Conservation (phyloP, 371 early-diverging fungal species). For the Umbelopsis sp. region DNA sequence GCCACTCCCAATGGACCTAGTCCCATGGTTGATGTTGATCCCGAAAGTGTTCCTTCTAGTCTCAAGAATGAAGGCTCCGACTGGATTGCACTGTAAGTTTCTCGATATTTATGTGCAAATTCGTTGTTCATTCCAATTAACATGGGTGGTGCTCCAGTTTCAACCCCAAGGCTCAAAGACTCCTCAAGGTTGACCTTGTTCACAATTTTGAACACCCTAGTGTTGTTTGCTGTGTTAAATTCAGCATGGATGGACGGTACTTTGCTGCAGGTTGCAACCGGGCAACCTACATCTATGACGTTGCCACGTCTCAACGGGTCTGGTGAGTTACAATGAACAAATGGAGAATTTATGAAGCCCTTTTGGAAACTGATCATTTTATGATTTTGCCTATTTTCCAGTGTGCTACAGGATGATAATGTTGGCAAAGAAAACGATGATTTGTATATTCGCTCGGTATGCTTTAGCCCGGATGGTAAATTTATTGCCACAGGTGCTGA, state of each 20-base stretch:
- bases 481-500: slow-evolving; percentile 97
- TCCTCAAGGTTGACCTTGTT: slow-evolving; percentile 78
- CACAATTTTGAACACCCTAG: slow-evolving; percentile 83
- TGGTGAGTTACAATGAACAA: slow-evolving; percentile 45
- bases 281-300: slow-evolving; percentile 85
- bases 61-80: slow-evolving; percentile 89
- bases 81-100: slow-evolving; percentile 86
- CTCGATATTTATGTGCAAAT: neutral
- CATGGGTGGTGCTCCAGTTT: slow-evolving; percentile 41
- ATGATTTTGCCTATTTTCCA: slow-evolving; percentile 25
- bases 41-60: slow-evolving; percentile 77
- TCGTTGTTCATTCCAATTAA: neutral
- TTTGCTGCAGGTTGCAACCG: slow-evolving; percentile 95
- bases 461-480: slow-evolving; percentile 94
- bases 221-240: slow-evolving; percentile 95
- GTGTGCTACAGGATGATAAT: slow-evolving; percentile 78
- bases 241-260: slow-evolving; percentile 86
- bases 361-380: neutral
- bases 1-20: slow-evolving; percentile 31
- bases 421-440: slow-evolving; percentile 71
- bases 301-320: slow-evolving; percentile 68
- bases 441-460: slow-evolving; percentile 94
- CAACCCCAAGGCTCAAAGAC: slow-evolving; percentile 70
- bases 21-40: slow-evolving; percentile 81
- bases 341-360: no score